Percentiles rank a stretch among this genome's conserved stretches.
These are phyloP conservation scores for Sphaerulina vaccinii DNA, from an alignment of 2,329 filamentous ascomycete genomes.

Conservation along the genomic window DNA sequence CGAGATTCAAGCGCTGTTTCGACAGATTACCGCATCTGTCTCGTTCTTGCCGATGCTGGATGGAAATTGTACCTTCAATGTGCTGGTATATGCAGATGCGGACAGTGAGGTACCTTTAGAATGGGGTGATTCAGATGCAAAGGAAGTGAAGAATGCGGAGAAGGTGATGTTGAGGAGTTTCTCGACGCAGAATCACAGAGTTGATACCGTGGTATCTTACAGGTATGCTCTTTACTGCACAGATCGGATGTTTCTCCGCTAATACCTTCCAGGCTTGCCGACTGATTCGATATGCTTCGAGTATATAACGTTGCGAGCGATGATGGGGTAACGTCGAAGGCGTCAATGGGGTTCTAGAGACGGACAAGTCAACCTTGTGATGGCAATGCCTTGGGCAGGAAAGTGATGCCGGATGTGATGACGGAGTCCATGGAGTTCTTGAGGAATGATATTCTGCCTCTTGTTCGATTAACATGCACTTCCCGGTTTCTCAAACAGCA, in stretches of 20 bases:
- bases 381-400: neutral
- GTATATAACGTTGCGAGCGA: neutral
- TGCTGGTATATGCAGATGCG: slow-evolving; percentile 94
- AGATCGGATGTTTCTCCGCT: neutral
- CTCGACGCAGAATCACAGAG: slow-evolving; percentile 89
- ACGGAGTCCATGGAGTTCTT: neutral
- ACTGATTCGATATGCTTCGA: neutral
- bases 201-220: slow-evolving; percentile 95
- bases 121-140: slow-evolving; percentile 97
- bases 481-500: slow-evolving; percentile 4
- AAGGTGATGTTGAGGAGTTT: slow-evolving; percentile 94
- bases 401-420: neutral
- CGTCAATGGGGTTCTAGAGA: neutral
- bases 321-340: neutral
- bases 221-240: slow-evolving; percentile 45
- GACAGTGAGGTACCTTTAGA: slow-evolving; percentile 96
- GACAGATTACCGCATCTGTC: slow-evolving; percentile 95
- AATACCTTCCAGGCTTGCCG: neutral
- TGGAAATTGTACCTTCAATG: slow-evolving; percentile 97
- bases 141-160: slow-evolving; percentile 92
- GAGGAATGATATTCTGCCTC: neutral
- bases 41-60: slow-evolving; percentile 93
- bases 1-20: slow-evolving; percentile 94
- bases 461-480: too few species aligned
- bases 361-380: neutral